Evolutionary conservation across 176 grass and related monocot species (phyloP).

Genomic region (Metroxylon sagu): DNA sequence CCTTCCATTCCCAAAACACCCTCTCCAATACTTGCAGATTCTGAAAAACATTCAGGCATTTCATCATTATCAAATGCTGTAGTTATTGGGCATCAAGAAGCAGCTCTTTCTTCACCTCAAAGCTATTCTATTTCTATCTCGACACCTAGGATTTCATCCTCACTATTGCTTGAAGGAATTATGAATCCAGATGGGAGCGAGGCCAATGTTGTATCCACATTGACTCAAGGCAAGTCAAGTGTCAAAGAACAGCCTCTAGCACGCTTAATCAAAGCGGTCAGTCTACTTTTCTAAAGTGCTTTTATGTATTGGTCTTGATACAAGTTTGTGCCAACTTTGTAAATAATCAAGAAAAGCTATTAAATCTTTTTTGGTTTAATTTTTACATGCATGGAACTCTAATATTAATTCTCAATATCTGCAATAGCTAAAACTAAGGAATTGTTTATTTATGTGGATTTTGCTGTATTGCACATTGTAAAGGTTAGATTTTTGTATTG

Average conservation of each 20-base stretch:
- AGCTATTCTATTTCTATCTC: slow-evolving; percentile 59
- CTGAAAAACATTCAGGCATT: slow-evolving; percentile 53
- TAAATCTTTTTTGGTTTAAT: too few species aligned
- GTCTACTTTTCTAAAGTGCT: slow-evolving; percentile 7
- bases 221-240: slow-evolving; percentile 41
- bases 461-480: too few species aligned
- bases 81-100: slow-evolving; percentile 45
- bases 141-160: slow-evolving; percentile 87
- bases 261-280: slow-evolving; percentile 70
- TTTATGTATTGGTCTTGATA: too few species aligned
- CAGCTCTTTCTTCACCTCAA: slow-evolving; percentile 37
- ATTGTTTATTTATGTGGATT: too few species aligned
- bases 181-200: slow-evolving; percentile 58
- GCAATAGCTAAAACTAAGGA: too few species aligned
- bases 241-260: slow-evolving; percentile 73
- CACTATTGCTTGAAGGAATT: slow-evolving; percentile 81
- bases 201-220: slow-evolving; percentile 39
- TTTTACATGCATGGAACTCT: too few species aligned
- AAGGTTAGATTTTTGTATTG: too few species aligned
- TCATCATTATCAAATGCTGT: slow-evolving; percentile 51
- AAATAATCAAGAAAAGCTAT: too few species aligned
- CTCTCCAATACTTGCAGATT: slow-evolving; percentile 71
- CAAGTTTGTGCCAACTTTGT: too few species aligned
- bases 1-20: slow-evolving; percentile 64
- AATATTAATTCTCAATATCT: too few species aligned